phyloP scores from a whole-genome alignment of 257 asterid genomes.

The Ophiorrhiza pumila region DNA sequence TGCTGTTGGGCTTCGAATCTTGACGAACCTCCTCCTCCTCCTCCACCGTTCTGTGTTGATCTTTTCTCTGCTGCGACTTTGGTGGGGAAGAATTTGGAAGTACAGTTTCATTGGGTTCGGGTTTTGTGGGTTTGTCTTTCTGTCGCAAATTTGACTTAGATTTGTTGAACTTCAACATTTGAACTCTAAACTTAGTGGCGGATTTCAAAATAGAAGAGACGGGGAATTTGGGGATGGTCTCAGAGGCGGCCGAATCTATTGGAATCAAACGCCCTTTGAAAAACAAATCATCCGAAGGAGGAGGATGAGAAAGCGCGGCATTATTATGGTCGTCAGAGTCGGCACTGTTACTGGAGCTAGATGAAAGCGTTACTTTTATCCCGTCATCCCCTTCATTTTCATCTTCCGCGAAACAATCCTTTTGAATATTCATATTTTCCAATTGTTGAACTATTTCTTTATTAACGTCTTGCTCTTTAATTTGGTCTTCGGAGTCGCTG shows the following conservation, averaged over 20 bases:
- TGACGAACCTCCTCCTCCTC: slow-evolving; percentile 13
- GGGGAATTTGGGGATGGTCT: slow-evolving; percentile 30
- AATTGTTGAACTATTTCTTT: neutral
- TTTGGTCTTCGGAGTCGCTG: slow-evolving; percentile 10
- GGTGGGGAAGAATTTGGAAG: too few relatives aligned
- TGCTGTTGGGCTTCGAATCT: slow-evolving; percentile 19
- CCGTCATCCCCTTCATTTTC: slow-evolving; percentile 22
- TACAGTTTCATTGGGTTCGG: neutral
- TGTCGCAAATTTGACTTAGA: slow-evolving; percentile 17
- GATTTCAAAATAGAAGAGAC: slow-evolving; percentile 25
- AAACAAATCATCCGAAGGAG: slow-evolving; percentile 28
- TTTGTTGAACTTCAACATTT: slow-evolving; percentile 40
- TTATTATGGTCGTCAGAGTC: slow-evolving; percentile 16
- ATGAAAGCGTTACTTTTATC: slow-evolving; percentile 25
- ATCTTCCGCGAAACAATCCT: neutral
- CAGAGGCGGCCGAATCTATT: slow-evolving; percentile 26
- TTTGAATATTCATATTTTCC: neutral
- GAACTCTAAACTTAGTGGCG: slow-evolving; percentile 38
- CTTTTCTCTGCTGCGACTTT: neutral
- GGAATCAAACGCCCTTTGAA: slow-evolving; percentile 32
- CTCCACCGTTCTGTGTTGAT: neutral
- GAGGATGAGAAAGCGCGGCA: slow-evolving; percentile 25
- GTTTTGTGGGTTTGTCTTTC: slow-evolving; percentile 10
- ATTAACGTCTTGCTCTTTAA: neutral
- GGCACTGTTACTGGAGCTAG: slow-evolving; percentile 17